Percentiles rank a stretch among this genome's conserved stretches.
Evolutionary conservation across 2,329 filamentous ascomycete species (phyloP).

Genomic region (Sporothrix mexicana): DNA sequence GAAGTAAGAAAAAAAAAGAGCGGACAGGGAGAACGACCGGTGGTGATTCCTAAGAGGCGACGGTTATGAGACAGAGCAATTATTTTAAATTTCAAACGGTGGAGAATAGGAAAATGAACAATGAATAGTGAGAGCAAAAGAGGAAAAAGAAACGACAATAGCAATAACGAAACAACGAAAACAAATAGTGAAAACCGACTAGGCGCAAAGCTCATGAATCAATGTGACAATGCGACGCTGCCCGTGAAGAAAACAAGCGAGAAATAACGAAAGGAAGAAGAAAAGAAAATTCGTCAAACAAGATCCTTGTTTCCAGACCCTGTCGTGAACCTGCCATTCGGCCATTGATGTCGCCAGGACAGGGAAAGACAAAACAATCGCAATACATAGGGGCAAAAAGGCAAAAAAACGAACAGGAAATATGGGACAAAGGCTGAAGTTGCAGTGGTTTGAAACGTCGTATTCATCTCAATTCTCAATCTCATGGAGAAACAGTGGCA

Average conservation of each 20-base stretch:
- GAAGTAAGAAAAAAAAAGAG: not conserved
- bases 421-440: not conserved
- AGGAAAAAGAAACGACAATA: not conserved
- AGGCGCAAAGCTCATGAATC: not conserved
- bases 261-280: not conserved
- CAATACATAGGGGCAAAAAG: not conserved
- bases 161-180: slow-evolving; percentile 9
- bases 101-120: slow-evolving; percentile 24
- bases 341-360: not conserved
- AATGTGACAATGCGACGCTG: slow-evolving; percentile 16
- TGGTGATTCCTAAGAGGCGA: not conserved
- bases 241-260: slow-evolving; percentile 17
- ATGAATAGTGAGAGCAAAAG: not conserved
- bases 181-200: not conserved
- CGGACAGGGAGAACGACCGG: not conserved
- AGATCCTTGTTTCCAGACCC: not conserved
- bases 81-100: slow-evolving; percentile 21
- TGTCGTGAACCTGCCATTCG: not conserved
- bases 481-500: slow-evolving; percentile 19
- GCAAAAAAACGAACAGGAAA: not conserved
- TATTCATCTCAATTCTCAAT: not conserved
- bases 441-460: not conserved
- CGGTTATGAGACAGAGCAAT: slow-evolving; percentile 13
- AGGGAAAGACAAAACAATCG: slow-evolving; percentile 13
- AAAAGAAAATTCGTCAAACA: not conserved